phyloP scores from a whole-genome alignment of 768 basidiomycete genomes.

The Tricholoma saponaceum region DNA sequence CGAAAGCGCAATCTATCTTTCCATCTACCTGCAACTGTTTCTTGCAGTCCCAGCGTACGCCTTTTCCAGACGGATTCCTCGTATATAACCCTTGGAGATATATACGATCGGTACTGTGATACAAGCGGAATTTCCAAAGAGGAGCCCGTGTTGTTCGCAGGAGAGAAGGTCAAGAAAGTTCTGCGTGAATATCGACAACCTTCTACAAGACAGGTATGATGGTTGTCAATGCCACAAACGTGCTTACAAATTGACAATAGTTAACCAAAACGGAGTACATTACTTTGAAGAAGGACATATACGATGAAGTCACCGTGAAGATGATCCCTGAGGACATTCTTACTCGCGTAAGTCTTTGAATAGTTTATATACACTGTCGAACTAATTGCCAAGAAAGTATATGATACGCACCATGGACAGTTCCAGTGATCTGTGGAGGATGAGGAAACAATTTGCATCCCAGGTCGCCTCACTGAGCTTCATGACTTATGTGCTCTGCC shows the following conservation, averaged over 20 bases:
- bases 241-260: constrained; percentile 27
- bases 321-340: constrained; percentile 88
- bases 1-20: constrained; percentile 89
- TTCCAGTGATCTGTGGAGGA: constrained; percentile 88
- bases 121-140: constrained; percentile 74
- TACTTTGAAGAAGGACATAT: constrained; percentile 74
- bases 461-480: constrained; percentile 88
- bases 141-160: constrained; percentile 81
- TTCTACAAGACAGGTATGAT: constrained; percentile 39
- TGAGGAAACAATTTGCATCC: constrained; percentile 94
- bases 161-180: constrained; percentile 77
- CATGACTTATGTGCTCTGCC: constrained; percentile 84
- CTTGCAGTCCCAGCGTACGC: constrained; percentile 78
- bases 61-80: constrained; percentile 90
- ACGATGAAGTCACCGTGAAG: constrained; percentile 85
- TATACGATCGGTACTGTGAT: constrained; percentile 88
- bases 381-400: constrained; percentile 50
- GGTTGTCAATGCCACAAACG: background rate
- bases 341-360: constrained; percentile 54
- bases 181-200: constrained; percentile 55
- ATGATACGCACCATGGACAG: constrained; percentile 84
- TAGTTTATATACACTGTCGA: constrained; percentile 3
- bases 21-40: constrained; percentile 85
- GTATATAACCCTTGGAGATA: constrained; percentile 86
- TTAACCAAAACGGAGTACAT: constrained; percentile 62